Conservation (phyloP, 768 basidiomycete genomes). For the button mushroom (Agaricus bisporus) region DNA sequence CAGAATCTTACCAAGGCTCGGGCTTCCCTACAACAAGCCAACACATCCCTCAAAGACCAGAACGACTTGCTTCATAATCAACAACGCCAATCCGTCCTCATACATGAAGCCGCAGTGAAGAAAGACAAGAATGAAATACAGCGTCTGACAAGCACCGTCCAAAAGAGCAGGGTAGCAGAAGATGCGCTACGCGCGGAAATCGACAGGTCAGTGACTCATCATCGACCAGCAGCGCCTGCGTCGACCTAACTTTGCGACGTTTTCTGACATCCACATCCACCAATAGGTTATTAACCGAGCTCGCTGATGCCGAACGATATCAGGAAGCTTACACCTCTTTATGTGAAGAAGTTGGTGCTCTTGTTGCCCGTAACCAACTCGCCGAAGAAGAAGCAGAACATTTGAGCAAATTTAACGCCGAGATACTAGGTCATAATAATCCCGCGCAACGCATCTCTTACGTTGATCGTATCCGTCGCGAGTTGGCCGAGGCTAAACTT, state of each 20-base stretch:
- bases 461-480: slow-evolving; percentile 75
- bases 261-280: background rate
- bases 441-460: slow-evolving; percentile 84
- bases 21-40: slow-evolving; percentile 13
- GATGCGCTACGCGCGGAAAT: slow-evolving; percentile 64
- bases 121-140: slow-evolving; percentile 42
- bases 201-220: slow-evolving; percentile 44
- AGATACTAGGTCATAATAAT: slow-evolving; percentile 80
- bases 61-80: slow-evolving; percentile 14
- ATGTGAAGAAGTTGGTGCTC: slow-evolving; percentile 53
- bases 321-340: slow-evolving; percentile 67
- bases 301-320: slow-evolving; percentile 57
- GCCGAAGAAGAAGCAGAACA: slow-evolving; percentile 74
- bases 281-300: slow-evolving; percentile 37
- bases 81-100: slow-evolving; percentile 18
- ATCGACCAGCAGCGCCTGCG: no score
- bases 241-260: no score
- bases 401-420: slow-evolving; percentile 79
- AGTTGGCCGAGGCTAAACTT: slow-evolving; percentile 77
- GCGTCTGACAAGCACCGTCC: slow-evolving; percentile 42
- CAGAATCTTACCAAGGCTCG: slow-evolving; percentile 5
- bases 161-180: slow-evolving; percentile 59
- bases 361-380: slow-evolving; percentile 65
- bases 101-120: slow-evolving; percentile 30
- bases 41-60: slow-evolving; percentile 18